phyloP scores from a whole-genome alignment of 2,329 filamentous ascomycete genomes.

The Venturia effusa region DNA sequence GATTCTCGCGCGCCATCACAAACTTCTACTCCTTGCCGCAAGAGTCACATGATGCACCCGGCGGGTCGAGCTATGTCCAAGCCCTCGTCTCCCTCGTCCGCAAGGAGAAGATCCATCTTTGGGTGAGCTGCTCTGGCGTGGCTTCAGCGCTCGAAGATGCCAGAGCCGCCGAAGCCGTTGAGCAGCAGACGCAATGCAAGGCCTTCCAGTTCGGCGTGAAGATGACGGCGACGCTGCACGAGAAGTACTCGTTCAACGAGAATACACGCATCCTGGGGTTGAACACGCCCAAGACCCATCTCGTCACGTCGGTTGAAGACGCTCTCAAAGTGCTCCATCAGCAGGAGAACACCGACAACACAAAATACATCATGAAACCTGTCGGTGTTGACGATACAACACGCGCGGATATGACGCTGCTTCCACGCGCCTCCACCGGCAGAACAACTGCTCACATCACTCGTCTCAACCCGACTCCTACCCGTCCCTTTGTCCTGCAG shows the following conservation, averaged over 20 bases:
- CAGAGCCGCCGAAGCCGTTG: slow-evolving; percentile 49
- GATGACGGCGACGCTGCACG: slow-evolving; percentile 48
- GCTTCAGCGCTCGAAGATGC: slow-evolving; percentile 56
- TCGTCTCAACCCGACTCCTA: slow-evolving; percentile 42
- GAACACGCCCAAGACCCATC: slow-evolving; percentile 40
- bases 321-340: background rate
- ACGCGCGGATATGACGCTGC: slow-evolving; percentile 51
- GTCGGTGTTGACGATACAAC: slow-evolving; percentile 51
- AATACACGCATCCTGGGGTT: slow-evolving; percentile 45
- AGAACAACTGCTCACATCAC: slow-evolving; percentile 45
- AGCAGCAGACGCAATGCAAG: slow-evolving; percentile 45
- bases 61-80: slow-evolving; percentile 41
- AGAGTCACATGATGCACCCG: slow-evolving; percentile 23
- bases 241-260: slow-evolving; percentile 55
- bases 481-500: slow-evolving; percentile 55
- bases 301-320: slow-evolving; percentile 14
- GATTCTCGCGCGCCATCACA: slow-evolving; percentile 46
- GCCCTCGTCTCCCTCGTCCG: slow-evolving; percentile 48
- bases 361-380: slow-evolving; percentile 54
- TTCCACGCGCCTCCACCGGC: slow-evolving; percentile 43
- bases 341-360: background rate
- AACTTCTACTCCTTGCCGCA: slow-evolving; percentile 42
- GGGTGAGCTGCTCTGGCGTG: slow-evolving; percentile 65
- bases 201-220: slow-evolving; percentile 52
- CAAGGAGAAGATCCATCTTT: slow-evolving; percentile 54